Evolutionary conservation across 192 early-diverging fungal species (phyloP).

Genomic region (Piromyces finnis): DNA sequence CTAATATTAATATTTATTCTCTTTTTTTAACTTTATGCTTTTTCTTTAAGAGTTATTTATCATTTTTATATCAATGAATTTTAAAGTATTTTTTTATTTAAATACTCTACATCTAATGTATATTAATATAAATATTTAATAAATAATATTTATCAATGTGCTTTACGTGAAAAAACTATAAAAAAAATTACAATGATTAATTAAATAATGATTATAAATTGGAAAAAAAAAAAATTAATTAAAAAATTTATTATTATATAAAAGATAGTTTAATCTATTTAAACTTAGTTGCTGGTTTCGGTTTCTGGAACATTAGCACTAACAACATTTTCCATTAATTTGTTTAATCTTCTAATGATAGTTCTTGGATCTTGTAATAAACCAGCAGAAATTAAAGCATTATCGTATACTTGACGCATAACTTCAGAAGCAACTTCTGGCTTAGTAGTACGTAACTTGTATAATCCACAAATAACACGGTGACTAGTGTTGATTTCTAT

Average conservation of each 20-base stretch:
- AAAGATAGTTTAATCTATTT: neutral
- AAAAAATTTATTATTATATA: neutral
- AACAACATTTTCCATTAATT: neutral
- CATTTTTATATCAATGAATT: too few relatives aligned
- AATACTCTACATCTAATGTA: too few relatives aligned
- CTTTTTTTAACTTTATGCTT: too few relatives aligned
- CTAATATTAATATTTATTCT: too few relatives aligned
- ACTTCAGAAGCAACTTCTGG: conserved; percentile 46
- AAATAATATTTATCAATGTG: too few relatives aligned
- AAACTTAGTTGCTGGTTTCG: neutral
- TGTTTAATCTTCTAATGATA: conserved; percentile 57
- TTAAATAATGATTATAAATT: too few relatives aligned
- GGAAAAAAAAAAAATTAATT: too few relatives aligned
- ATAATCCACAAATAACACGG: conserved; percentile 47
- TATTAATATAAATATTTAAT: too few relatives aligned
- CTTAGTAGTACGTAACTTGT: conserved; percentile 28
- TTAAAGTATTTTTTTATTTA: too few relatives aligned
- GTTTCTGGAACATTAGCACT: neutral
- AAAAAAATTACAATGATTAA: too few relatives aligned
- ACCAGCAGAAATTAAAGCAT: conserved; percentile 50
- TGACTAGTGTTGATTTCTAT: conserved; percentile 61
- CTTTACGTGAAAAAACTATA: too few relatives aligned
- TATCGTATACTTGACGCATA: conserved; percentile 51
- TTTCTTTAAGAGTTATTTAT: too few relatives aligned
- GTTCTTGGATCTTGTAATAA: conserved; percentile 55